Conservation (phyloP, 2,329 filamentous ascomycete genomes). For the Eutypa lata region DNA sequence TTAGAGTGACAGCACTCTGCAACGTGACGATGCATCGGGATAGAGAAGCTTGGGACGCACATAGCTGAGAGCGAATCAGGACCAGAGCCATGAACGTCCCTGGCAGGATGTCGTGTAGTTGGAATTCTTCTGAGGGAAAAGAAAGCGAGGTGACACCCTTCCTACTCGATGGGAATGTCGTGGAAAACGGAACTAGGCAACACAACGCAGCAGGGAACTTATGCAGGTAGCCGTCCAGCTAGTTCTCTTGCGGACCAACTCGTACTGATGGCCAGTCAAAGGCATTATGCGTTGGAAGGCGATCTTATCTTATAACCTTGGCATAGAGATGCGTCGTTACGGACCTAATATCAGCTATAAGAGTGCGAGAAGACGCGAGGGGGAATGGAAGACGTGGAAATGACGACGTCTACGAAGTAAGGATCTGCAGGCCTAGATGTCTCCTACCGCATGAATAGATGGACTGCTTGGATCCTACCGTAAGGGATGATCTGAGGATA, state of each 20-base stretch:
- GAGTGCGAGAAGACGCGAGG: not conserved
- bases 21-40: not conserved
- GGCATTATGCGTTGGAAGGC: not conserved
- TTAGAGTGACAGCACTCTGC: not conserved
- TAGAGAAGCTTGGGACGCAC: not conserved
- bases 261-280: not conserved
- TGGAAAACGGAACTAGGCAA: not conserved
- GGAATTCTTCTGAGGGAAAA: not conserved
- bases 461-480: too few species aligned
- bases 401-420: too few species aligned
- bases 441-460: too few species aligned
- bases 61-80: not conserved
- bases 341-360: not conserved
- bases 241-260: not conserved
- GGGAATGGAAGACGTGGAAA: too few species aligned
- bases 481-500: too few species aligned
- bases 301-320: not conserved
- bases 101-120: not conserved
- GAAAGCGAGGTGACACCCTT: not conserved
- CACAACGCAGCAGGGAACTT: not conserved
- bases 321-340: not conserved
- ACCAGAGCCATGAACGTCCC: not conserved
- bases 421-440: too few species aligned
- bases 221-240: not conserved
- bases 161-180: not conserved